Conservation (phyloP, 305 asterid species). For the Stenogyne calaminthoides region DNA sequence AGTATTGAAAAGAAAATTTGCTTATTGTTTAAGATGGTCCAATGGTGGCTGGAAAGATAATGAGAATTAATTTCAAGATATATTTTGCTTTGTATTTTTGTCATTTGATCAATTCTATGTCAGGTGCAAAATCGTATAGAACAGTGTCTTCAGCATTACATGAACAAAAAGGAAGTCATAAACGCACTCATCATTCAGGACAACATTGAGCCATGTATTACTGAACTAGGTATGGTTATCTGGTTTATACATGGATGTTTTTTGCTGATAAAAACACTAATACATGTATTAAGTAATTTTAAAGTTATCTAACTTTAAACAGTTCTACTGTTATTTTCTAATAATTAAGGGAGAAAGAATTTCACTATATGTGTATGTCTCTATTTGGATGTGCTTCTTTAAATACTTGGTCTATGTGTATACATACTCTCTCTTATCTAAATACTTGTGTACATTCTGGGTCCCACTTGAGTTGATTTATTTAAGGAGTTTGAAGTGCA, state of each 20-base stretch:
- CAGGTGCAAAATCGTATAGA: slow-evolving; percentile 77
- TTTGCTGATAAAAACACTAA: background rate
- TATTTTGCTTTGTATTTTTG: background rate
- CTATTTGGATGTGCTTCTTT: background rate
- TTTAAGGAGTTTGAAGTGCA: background rate
- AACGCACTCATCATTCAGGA: slow-evolving; percentile 52
- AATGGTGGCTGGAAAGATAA: background rate
- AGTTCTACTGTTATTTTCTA: slow-evolving; percentile 2
- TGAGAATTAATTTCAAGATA: background rate
- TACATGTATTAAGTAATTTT: background rate
- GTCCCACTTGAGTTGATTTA: background rate
- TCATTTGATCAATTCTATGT: slow-evolving; percentile 21
- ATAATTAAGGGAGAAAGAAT: background rate
- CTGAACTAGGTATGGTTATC: slow-evolving; percentile 57
- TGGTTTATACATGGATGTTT: background rate
- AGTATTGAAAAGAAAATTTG: background rate
- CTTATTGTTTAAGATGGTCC: slow-evolving; percentile 7
- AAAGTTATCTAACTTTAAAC: background rate
- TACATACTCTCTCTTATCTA: background rate
- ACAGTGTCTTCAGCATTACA: slow-evolving; percentile 69
- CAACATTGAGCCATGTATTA: slow-evolving; percentile 63
- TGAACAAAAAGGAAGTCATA: slow-evolving; percentile 69
- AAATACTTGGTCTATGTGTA: background rate
- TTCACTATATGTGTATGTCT: background rate
- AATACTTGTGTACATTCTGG: background rate